Base-by-base conservation (phyloP, 2,329 filamentous ascomycete species). In the Alternaria arborescens region DNA sequence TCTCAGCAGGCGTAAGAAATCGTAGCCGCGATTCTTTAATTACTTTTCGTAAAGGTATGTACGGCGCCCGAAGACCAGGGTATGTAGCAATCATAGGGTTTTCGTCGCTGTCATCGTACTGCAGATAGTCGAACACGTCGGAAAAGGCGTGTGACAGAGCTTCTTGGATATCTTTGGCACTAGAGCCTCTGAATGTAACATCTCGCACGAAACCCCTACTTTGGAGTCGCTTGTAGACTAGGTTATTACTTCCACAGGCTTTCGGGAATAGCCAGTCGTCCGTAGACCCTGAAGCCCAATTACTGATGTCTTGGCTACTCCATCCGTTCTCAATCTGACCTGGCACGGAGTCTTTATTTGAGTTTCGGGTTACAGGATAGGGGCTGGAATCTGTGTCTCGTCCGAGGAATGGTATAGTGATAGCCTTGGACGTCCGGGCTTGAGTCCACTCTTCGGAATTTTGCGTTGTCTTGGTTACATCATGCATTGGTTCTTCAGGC, bases 1-100 rank as follows among this genome's bases (percentile, higher is more conserved):
- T 91, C 74, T 94, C 91, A 1, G 87, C 82, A 1, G 87, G 88
- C 6, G 85, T 86, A 11, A 94, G 82, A 68, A 93, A 93, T 1
- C 88, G 87, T 7, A 94, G 83, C 26, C 88, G 86, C 0, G 89
- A 89, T 58, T 92, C 89, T 71, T 90, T 92, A 72, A 91, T 87
- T 3, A 92, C 81, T 75, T 94, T 94, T 52, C 91, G 87, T 18
- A 94, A 81, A 5, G 91, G 91, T n/a, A 94, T 85, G 85, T 91
- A 92, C 0, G 86, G 78, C 43, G 90, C 88, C 55, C 86, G 84
- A 18, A 94, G 81, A 6, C 88, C 91, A 20, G 89, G 80, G 38
- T 71, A 69, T 1, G 68, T 52, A 34, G 59, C 57, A n/a, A 75
- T 59, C 43, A 67, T 67, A 8, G 66, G 66, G n/a, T 73, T 68